A percentile compares a stretch with the other conserved stretches of the same genome.
These are phyloP conservation scores for Nepenthes alata DNA, from an alignment of 179 eudicot genomes.

Conservation along the genomic window DNA sequence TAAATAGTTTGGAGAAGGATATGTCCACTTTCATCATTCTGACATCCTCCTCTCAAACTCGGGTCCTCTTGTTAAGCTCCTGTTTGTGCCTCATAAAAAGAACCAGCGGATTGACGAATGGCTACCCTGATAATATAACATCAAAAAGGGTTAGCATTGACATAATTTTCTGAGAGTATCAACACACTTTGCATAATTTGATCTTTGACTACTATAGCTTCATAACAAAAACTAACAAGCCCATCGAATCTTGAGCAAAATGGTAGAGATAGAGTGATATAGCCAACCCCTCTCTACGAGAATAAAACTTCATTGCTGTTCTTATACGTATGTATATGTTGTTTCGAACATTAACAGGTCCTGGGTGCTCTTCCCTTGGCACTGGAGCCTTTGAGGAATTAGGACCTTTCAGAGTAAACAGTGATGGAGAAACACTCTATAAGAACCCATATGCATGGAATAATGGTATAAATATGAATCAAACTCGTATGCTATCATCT, in stretches of 20 bases:
- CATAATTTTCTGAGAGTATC: no score
- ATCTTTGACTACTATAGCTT: no score
- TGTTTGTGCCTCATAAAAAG: not conserved
- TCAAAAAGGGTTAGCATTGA: no score
- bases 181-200: no score
- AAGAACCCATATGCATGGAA: slow-evolving; percentile 42
- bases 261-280: no score
- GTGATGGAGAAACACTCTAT: slow-evolving; percentile 31
- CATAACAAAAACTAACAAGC: no score
- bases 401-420: slow-evolving; percentile 47
- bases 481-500: not conserved
- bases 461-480: slow-evolving; percentile 18
- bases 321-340: not conserved
- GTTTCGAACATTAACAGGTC: slow-evolving; percentile 19
- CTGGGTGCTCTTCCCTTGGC: slow-evolving; percentile 52
- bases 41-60: not conserved
- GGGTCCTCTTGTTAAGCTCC: no score
- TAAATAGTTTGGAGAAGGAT: no score
- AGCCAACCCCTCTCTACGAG: no score
- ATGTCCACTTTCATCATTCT: not conserved
- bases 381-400: slow-evolving; percentile 44
- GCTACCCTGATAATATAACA: no score
- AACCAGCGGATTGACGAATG: no score
- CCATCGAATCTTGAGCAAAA: no score
- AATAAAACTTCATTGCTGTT: not conserved